Conservation (phyloP, 352 stramenopile genomes). For the Globisporangium nodosum region DNA sequence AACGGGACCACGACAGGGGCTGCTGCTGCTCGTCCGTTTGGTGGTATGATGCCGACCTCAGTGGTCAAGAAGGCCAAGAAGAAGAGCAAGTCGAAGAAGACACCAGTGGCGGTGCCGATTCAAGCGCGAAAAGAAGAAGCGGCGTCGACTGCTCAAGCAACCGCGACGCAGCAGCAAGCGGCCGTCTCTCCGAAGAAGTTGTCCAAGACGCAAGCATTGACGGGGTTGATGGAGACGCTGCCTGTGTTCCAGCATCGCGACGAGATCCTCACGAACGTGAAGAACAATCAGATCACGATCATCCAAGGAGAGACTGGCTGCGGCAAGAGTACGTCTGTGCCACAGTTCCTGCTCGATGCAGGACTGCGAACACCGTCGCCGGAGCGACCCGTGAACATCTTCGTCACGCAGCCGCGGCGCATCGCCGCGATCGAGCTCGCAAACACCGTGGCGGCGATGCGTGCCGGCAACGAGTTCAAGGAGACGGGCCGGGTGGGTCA, state of each 20-base stretch:
- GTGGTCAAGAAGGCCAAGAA: conserved; percentile 3
- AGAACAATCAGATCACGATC: conserved; percentile 84
- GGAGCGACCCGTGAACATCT: conserved; percentile 87
- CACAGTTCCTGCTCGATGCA: conserved; percentile 90
- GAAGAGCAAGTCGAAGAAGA: conserved; percentile 2
- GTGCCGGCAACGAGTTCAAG: conserved; percentile 64
- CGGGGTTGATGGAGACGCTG: conserved; percentile 61
- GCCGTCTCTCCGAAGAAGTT: neutral
- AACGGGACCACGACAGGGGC: neutral
- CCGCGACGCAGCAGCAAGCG: neutral
- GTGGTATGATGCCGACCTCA: neutral
- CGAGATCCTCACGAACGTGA: conserved; percentile 82
- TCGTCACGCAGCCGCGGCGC: conserved; percentile 92
- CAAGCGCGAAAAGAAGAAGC: neutral
- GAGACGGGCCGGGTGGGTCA: conserved; percentile 60
- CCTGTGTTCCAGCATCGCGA: conserved; percentile 87
- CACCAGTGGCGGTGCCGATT: neutral
- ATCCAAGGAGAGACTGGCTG: conserved; percentile 94
- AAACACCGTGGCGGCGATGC: conserved; percentile 92
- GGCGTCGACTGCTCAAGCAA: too few species aligned
- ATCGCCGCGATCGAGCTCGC: conserved; percentile 90
- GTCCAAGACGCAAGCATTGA: conserved; percentile 16
- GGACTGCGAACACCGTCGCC: conserved; percentile 10
- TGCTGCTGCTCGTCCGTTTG: neutral
- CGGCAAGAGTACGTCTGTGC: conserved; percentile 95